A percentile compares a stretch with the other conserved stretches of the same genome.
Evolutionary conservation across 108 stramenopile species (phyloP).

Genomic region (Skeletonema potamos): DNA sequence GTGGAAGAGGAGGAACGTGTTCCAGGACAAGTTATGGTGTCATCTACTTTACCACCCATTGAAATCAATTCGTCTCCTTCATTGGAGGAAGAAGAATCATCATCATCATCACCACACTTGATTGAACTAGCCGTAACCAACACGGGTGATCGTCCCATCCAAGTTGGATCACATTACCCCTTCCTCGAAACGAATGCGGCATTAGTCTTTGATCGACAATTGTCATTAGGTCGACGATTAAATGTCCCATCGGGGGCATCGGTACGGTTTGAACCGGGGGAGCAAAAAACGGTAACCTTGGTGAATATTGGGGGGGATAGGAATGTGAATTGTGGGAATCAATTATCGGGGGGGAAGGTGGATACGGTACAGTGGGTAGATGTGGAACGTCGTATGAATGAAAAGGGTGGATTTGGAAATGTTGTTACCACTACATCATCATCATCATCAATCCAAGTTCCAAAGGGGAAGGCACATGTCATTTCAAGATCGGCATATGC

Average conservation of each 20-base stretch:
- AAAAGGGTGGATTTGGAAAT: conserved; percentile 26
- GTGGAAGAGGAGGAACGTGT: conserved; percentile 2
- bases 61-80: conserved; percentile 61
- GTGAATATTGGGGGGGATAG: conserved; percentile 80
- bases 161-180: conserved; percentile 91
- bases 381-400: conserved; percentile 31
- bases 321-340: conserved; percentile 58
- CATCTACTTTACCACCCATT: conserved; percentile 54
- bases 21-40: conserved; percentile 60
- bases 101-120: conserved; percentile 27
- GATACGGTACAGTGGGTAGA: conserved; percentile 19
- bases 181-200: conserved; percentile 92
- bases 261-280: conserved; percentile 97
- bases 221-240: conserved; percentile 85
- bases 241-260: conserved; percentile 92
- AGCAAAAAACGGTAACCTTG: conserved; percentile 92
- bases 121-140: conserved; percentile 91
- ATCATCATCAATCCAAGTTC: conserved; percentile 2
- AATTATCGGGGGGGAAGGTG: conserved; percentile 40
- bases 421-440: neutral
- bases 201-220: conserved; percentile 87
- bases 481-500: conserved; percentile 58
- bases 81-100: too few species aligned
- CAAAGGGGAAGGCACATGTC: conserved; percentile 31
- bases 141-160: conserved; percentile 95